Base-by-base conservation (phyloP, 352 stramenopile species). In the Elongisporangium undulatum region DNA sequence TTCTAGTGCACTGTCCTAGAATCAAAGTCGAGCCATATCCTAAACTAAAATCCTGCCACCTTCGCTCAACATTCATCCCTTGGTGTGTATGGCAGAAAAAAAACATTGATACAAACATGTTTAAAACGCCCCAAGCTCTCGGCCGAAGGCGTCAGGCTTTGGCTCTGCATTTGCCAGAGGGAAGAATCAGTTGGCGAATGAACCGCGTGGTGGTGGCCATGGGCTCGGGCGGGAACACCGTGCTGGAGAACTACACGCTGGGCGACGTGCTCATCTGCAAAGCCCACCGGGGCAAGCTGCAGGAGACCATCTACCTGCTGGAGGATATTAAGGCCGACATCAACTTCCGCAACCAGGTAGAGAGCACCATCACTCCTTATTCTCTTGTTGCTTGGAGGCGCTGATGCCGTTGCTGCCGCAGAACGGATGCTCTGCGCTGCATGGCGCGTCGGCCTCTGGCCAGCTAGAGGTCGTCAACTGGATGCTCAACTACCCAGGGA, bases 251-350 rank as follows among this genome's bases (percentile, higher is more conserved):
- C 68, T 92, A 89, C 68, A 90, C 83, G 48, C 71, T 92, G n/a
- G 85, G 85, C 53, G 85, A 95, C 63, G 82, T 95, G 58, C 72
- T 95, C 48, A 88, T 93, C 51, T 91, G 83, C 60, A 95, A 95
- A 61, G 79, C 82, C 38, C 85, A 95, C 61, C 83, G 85, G 53
- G 85, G 85, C 23, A 95, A 95, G 69, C 71, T 92, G 39, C 75
- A 87, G 59, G 85, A 95, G 63, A 69, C 93, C 38, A 69, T 79
- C 38, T 85, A 88, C 62, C 71, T 95, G 49, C 62, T 95, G 22
- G 69, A 93, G 41, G 75, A 87, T 34, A 69, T 93, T 52, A 75
- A 83, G 51, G 80, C 85, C 24, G 85, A 95, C 65, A 70, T 95
- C 64, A 95, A 93, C 62, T 95, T 90, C 75, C 72, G 81, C 68